These are phyloP conservation scores for Ochetophila trinervis DNA, from an alignment of 306 rosid species.

Conservation along the genomic window DNA sequence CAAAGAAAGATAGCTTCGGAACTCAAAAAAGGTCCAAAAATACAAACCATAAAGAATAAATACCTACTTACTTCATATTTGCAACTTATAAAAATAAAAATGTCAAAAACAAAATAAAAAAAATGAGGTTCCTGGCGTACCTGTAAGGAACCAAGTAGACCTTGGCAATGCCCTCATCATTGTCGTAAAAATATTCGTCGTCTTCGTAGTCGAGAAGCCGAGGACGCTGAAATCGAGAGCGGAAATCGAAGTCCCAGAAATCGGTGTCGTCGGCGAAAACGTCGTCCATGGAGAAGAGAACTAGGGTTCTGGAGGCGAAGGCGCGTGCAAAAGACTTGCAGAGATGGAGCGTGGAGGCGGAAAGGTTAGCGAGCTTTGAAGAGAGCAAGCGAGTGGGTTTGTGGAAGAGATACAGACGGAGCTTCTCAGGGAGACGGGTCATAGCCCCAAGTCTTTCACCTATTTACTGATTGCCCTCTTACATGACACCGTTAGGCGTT, in stretches of 20 bases:
- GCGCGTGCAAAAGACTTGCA: slow-evolving; percentile 58
- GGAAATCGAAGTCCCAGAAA: slow-evolving; percentile 48
- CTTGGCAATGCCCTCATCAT: slow-evolving; percentile 39
- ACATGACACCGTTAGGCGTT: too few relatives aligned
- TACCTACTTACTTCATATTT: too few relatives aligned
- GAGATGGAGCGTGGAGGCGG: slow-evolving; percentile 56
- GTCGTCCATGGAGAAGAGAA: slow-evolving; percentile 57
- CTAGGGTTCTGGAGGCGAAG: slow-evolving; percentile 54
- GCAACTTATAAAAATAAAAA: too few relatives aligned
- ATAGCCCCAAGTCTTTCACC: slow-evolving; percentile 24
- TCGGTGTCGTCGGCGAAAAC: slow-evolving; percentile 25
- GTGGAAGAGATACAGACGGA: slow-evolving; percentile 37
- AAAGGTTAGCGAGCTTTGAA: slow-evolving; percentile 31
- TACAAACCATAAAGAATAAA: too few relatives aligned
- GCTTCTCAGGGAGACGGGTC: slow-evolving; percentile 60
- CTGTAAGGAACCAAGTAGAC: slow-evolving; percentile 64
- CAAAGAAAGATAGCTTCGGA: too few relatives aligned
- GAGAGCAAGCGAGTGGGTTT: slow-evolving; percentile 60
- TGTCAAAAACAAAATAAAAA: too few relatives aligned
- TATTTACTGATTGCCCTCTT: background rate
- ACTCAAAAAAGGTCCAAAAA: too few relatives aligned
- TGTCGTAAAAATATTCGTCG: slow-evolving; percentile 21
- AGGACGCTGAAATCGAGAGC: slow-evolving; percentile 47
- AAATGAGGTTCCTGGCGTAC: slow-evolving; percentile 20
- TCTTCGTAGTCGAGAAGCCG: slow-evolving; percentile 45